These are phyloP conservation scores for Clavispora fructus DNA, from an alignment of 805 yeast species.

Conservation along the genomic window DNA sequence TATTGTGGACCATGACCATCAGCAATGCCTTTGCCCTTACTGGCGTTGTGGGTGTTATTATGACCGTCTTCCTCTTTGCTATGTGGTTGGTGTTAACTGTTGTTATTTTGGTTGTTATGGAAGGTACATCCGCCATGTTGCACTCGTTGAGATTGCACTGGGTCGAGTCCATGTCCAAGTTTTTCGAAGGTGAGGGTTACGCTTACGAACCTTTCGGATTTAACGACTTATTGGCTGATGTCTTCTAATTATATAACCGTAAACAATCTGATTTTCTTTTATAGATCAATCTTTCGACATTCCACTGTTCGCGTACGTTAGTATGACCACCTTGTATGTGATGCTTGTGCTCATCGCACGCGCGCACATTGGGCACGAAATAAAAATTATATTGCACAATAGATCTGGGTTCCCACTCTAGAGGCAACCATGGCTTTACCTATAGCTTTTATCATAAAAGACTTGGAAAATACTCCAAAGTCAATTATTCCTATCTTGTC, in stretches of 20 bases:
- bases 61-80: conserved; percentile 59
- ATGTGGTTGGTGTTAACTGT: conserved; percentile 74
- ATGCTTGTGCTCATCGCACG: not conserved
- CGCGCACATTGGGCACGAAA: too few species aligned
- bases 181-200: conserved; percentile 71
- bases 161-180: conserved; percentile 81
- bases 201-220: conserved; percentile 70
- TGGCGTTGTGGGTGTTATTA: conserved; percentile 50
- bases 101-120: conserved; percentile 68
- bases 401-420: too few species aligned
- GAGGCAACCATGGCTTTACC: conserved; percentile 8
- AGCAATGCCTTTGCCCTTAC: conserved; percentile 53
- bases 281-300: too few species aligned
- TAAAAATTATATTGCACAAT: not conserved
- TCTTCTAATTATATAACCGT: conserved; percentile 2
- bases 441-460: conserved; percentile 20
- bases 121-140: conserved; percentile 79
- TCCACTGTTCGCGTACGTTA: too few species aligned
- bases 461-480: conserved; percentile 18
- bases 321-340: too few species aligned
- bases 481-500: conserved; percentile 27
- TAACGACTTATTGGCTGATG: conserved; percentile 12
- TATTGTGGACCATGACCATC: conserved; percentile 73
- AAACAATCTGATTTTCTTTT: not conserved
- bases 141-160: conserved; percentile 74